phyloP scores from a whole-genome alignment of 2,329 filamentous ascomycete genomes.

The Fusarium stilboides region DNA sequence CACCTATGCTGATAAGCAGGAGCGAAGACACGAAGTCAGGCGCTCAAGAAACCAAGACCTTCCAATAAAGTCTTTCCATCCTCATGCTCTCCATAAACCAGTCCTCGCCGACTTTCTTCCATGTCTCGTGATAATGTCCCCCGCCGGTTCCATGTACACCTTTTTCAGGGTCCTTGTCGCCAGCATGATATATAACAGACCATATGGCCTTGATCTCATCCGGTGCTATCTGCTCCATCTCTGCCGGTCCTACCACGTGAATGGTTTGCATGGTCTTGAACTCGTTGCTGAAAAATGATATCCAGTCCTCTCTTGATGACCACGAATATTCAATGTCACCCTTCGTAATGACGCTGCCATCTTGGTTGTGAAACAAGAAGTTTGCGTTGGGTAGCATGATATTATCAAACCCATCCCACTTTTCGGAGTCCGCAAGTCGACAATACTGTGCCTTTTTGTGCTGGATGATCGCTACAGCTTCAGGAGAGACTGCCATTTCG shows the following conservation, averaged over 20 bases:
- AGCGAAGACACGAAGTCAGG: too few relatives aligned
- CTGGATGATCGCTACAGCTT: slow-evolving; percentile 16
- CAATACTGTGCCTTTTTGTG: slow-evolving; percentile 40
- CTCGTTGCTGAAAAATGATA: slow-evolving; percentile 6
- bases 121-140: slow-evolving; percentile 32
- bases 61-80: slow-evolving; percentile 40
- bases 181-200: slow-evolving; percentile 26
- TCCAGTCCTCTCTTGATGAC: slow-evolving; percentile 1
- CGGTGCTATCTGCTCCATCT: slow-evolving; percentile 15
- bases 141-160: slow-evolving; percentile 25
- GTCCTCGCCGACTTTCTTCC: slow-evolving; percentile 28
- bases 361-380: slow-evolving; percentile 5
- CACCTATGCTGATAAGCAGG: too few relatives aligned
- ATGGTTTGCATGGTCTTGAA: slow-evolving; percentile 30
- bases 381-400: slow-evolving; percentile 28
- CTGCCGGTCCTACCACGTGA: slow-evolving; percentile 12
- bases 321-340: not conserved
- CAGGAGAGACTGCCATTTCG: slow-evolving; percentile 5
- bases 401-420: slow-evolving; percentile 23
- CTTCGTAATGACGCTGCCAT: not conserved
- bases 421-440: slow-evolving; percentile 24
- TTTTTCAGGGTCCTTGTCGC: not conserved
- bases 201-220: slow-evolving; percentile 26
- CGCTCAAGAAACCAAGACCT: not conserved
- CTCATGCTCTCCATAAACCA: slow-evolving; percentile 33